Conservation (phyloP, 2,329 filamentous ascomycete genomes). For the Furcasterigmium furcatum region DNA sequence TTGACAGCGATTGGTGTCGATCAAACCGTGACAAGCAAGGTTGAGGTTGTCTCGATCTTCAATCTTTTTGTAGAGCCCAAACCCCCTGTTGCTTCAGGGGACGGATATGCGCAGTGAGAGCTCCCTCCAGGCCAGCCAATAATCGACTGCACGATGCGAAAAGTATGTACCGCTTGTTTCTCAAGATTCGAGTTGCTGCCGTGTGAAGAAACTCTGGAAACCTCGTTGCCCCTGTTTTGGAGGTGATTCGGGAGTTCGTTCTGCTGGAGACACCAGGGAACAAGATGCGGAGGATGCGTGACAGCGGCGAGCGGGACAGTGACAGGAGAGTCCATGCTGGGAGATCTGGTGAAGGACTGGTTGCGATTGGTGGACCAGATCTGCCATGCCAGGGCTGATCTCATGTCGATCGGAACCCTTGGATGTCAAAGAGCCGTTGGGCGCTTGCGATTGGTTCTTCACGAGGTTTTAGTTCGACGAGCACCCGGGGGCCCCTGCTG, state of each 20-base stretch:
- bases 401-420: conserved; percentile 13
- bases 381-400: conserved; percentile 13
- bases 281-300: background rate
- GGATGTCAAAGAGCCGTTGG: background rate
- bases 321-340: background rate
- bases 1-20: conserved; percentile 13
- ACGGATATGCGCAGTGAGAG: too few species aligned
- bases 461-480: background rate
- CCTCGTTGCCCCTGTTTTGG: too few species aligned
- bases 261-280: too few species aligned
- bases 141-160: too few species aligned
- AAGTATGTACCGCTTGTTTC: too few species aligned
- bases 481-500: too few species aligned
- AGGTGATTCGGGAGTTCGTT: too few species aligned
- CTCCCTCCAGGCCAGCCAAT: too few species aligned
- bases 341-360: conserved; percentile 10
- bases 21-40: conserved; percentile 12
- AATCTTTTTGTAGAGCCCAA: too few species aligned
- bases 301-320: background rate
- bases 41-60: conserved; percentile 1
- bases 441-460: conserved; percentile 2
- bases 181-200: too few species aligned
- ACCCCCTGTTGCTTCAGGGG: background rate
- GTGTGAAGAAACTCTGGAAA: too few species aligned
- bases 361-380: conserved; percentile 18